Evolutionary conservation across 345 rosid species (phyloP).

Genomic region (Camelina hispida): DNA sequence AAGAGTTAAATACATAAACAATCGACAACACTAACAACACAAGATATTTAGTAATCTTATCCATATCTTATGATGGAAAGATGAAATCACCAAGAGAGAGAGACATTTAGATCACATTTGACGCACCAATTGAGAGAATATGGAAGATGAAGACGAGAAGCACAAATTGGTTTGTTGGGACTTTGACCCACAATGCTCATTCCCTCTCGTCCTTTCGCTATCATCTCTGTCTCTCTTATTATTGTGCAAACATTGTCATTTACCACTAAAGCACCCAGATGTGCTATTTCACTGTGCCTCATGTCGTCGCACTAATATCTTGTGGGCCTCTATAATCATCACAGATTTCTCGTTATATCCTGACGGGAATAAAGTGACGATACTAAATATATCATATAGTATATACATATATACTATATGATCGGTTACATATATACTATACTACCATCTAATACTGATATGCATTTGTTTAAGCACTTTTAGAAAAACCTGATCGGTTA

Average conservation of each 20-base stretch:
- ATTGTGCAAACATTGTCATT: slow-evolving; percentile 41
- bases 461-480: not conserved
- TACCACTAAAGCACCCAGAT: slow-evolving; percentile 23
- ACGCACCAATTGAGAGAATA: slow-evolving; percentile 16
- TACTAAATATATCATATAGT: too few relatives aligned
- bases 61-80: slow-evolving; percentile 15
- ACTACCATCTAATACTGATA: not conserved
- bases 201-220: slow-evolving; percentile 14
- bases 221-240: slow-evolving; percentile 26
- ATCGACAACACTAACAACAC: not conserved
- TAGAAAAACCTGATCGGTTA: not conserved
- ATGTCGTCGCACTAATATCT: slow-evolving; percentile 27
- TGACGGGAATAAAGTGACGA: not conserved
- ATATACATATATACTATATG: too few relatives aligned
- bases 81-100: not conserved
- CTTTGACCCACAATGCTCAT: slow-evolving; percentile 6
- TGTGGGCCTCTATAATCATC: slow-evolving; percentile 21
- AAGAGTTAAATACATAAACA: not conserved
- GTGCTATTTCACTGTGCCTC: slow-evolving; percentile 37
- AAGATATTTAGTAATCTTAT: slow-evolving; percentile 9
- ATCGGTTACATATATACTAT: too few relatives aligned
- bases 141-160: slow-evolving; percentile 23
- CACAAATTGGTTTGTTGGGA: slow-evolving; percentile 22
- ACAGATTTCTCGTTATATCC: not conserved
- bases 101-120: slow-evolving; percentile 17